A percentile compares a stretch with the other conserved stretches of the same genome.
Conservation (phyloP, 805 yeast genomes). For the Kurtzmaniella fragi region DNA sequence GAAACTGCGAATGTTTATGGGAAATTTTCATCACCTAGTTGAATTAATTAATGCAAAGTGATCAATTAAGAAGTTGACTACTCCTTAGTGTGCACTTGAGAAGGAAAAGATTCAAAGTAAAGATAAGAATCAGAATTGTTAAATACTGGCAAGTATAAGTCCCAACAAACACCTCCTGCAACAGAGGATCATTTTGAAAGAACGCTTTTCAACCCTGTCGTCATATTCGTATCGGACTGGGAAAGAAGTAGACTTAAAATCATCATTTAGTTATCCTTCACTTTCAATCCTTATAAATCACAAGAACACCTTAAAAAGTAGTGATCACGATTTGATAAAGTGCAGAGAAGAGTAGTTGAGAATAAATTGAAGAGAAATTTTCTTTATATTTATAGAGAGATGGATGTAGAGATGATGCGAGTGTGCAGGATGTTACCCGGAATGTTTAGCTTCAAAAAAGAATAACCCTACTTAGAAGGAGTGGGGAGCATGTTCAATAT, state of each 20-base stretch:
- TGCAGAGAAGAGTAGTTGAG: no score
- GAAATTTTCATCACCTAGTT: conserved; percentile 59
- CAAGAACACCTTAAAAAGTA: conserved; percentile 3
- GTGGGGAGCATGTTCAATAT: no score
- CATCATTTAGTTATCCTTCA: conserved; percentile 34
- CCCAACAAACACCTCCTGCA: conserved; percentile 37
- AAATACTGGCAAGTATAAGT: conserved; percentile 88
- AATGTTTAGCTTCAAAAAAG: no score
- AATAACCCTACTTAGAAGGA: no score
- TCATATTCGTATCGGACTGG: conserved; percentile 92
- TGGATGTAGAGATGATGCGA: no score
- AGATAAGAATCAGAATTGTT: conserved; percentile 52
- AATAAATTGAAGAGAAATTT: no score
- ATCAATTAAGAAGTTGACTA: conserved; percentile 1
- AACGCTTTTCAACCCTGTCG: conserved; percentile 71
- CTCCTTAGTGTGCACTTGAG: conserved; percentile 4
- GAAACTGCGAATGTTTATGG: conserved; percentile 92
- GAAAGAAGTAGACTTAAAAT: conserved; percentile 72
- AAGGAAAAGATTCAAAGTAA: not conserved
- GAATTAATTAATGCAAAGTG: conserved; percentile 5
- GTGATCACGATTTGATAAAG: not conserved
- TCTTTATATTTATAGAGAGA: no score
- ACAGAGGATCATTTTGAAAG: conserved; percentile 30
- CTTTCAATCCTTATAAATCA: not conserved
- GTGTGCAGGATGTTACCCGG: no score